Conservation (phyloP, 1,284 basidiomycete genomes). For the Xerocomus amazonicus region DNA sequence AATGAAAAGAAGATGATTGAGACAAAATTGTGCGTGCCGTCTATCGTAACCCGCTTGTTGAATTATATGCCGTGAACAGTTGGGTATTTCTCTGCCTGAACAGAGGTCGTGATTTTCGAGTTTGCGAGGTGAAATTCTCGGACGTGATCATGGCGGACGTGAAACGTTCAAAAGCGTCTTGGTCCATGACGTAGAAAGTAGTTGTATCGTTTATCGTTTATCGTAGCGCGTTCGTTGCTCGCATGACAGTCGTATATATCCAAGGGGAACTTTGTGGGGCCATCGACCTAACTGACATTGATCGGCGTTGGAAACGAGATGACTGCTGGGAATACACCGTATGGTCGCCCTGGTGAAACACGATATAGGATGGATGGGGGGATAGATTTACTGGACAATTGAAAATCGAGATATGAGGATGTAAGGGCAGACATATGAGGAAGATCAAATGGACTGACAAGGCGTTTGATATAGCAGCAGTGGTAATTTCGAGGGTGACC, state of each 20-base stretch:
- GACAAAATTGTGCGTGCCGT: conserved; percentile 36
- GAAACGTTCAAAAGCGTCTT: conserved; percentile 55
- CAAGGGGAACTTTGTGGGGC: conserved; percentile 44
- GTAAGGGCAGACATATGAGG: background rate
- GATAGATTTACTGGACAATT: conserved; percentile 29
- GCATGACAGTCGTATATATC: conserved; percentile 48
- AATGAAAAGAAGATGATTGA: background rate
- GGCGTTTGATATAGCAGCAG: conserved; percentile 49
- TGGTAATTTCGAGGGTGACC: conserved; percentile 48
- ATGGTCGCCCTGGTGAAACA: conserved; percentile 48
- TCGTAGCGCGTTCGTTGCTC: conserved; percentile 48
- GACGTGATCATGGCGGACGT: conserved; percentile 61
- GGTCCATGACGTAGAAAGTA: conserved; percentile 51
- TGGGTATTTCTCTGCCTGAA: conserved; percentile 69
- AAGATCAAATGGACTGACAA: conserved; percentile 40
- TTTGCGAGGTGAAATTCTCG: conserved; percentile 68
- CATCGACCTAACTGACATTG: conserved; percentile 53
- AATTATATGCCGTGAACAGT: conserved; percentile 59
- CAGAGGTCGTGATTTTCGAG: conserved; percentile 57
- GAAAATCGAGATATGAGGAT: conserved; percentile 39
- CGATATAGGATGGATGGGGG: background rate
- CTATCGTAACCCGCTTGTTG: conserved; percentile 53
- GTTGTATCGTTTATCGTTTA: conserved; percentile 59
- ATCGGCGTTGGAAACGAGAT: conserved; percentile 56
- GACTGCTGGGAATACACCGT: conserved; percentile 57